Percentiles rank a stretch among this genome's conserved stretches.
Evolutionary conservation across 768 basidiomycete species (phyloP).

Genomic region (Rhizopogon rudus): DNA sequence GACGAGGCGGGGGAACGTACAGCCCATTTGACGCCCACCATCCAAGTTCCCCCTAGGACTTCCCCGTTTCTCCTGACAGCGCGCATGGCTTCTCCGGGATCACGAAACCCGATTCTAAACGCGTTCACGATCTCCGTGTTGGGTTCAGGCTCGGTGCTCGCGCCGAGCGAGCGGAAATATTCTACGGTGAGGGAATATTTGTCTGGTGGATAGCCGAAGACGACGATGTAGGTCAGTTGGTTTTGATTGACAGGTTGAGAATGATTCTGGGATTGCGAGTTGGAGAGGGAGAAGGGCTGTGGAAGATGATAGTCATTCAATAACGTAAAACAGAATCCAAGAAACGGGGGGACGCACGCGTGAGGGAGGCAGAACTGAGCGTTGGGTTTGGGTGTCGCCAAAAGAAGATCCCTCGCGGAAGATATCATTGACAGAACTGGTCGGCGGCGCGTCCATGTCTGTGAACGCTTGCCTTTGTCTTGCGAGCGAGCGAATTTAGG

Average conservation of each 20-base stretch:
- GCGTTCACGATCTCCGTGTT: conserved; percentile 72
- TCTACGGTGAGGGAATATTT: conserved; percentile 67
- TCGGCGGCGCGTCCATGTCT: conserved; percentile 81
- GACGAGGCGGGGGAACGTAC: conserved; percentile 38
- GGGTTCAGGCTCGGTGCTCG: conserved; percentile 62
- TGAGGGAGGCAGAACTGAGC: conserved; percentile 5
- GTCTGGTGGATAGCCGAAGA: conserved; percentile 88
- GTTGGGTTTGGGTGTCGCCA: conserved; percentile 26
- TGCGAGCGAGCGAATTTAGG: conserved; percentile 6
- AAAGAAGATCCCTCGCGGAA: conserved; percentile 43
- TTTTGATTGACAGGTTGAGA: conserved; percentile 21
- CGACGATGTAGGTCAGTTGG: conserved; percentile 59
- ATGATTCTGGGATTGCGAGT: conserved; percentile 17
- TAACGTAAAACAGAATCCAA: not conserved
- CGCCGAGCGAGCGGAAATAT: conserved; percentile 72
- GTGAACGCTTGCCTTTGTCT: conserved; percentile 59
- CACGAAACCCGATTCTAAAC: conserved; percentile 72
- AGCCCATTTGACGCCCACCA: conserved; percentile 86
- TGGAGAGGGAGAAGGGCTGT: conserved; percentile 19
- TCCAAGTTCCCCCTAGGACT: conserved; percentile 65
- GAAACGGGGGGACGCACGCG: conserved; percentile 12
- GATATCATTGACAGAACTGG: conserved; percentile 69
- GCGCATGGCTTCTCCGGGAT: conserved; percentile 68
- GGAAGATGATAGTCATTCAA: not conserved
- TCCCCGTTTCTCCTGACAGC: conserved; percentile 84